Evolutionary conservation across 2,329 filamentous ascomycete genomes (phyloP), one percentile per base, ranked within the genome.

Genomic region (Coccinonectria pachysandricola): DNA sequence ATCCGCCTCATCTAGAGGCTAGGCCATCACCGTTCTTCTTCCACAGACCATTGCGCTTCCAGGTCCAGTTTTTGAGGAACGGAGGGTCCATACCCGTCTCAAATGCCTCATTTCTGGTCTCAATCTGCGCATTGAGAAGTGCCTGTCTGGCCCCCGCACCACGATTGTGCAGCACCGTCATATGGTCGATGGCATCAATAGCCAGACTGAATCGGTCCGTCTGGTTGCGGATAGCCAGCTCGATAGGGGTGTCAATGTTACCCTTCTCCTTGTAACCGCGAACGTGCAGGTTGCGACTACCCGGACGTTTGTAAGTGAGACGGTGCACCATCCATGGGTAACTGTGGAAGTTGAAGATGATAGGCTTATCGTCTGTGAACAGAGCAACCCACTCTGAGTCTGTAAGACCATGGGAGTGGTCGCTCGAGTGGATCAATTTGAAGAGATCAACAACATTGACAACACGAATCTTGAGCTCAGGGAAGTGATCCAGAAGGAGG

Each of bases 311-410:
- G 59, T 85, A 86, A 1, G 79, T 80, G 40, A 87, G 56, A 26
- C 80, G 68, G 58, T 86, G 80, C 26, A 87, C 71, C 44, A 87
- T 64, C 78, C 77, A 86, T 7, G 81, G 80, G 57, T 87, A 86
- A 16, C 73, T 79, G 60, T 87, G 81, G 70, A 86, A 87, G 60
- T 85, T 86, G 64, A 87, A 86, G 48, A 86, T 74, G 48, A 84
- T 62, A 12, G 80, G 81, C 39, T 66, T 75, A 59, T 84, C 62
- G 10, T 65, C 62, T 1, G 80, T 86, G 63, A 87, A 87, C 38
- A 85, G 58, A 19, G 76, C 62, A 9, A 54, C 55, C 71, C 76
- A 87, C 48, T 84, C 75, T 11, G 43, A 37, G 40, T 82, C 73
- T 0, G 62, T 66, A 31, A 86, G 63, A 20, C 80, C 81, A 54